Conservation (phyloP, 768 basidiomycete species). For the Psilocybe sp. region DNA sequence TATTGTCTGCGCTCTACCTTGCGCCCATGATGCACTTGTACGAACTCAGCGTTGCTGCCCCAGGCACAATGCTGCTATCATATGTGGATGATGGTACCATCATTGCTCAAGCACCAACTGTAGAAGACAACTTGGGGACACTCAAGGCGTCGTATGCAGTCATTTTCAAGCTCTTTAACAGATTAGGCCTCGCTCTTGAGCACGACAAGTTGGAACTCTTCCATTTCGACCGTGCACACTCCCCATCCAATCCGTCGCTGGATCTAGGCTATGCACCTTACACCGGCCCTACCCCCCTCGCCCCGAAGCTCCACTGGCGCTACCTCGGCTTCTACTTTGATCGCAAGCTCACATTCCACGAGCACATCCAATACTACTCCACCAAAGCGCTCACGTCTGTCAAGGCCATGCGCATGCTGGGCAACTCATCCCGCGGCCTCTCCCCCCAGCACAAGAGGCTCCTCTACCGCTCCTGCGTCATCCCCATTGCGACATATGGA, state of each 20-base stretch:
- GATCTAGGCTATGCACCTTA: conserved; percentile 3
- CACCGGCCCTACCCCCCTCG: background rate
- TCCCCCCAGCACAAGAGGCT: background rate
- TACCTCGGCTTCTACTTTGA: background rate
- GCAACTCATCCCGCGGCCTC: too few relatives aligned
- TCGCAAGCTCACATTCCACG: background rate
- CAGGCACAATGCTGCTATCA: too few relatives aligned
- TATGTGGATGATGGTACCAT: too few relatives aligned
- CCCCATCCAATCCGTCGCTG: background rate
- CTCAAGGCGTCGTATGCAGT: background rate
- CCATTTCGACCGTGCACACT: conserved; percentile 3
- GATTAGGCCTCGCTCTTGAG: background rate
- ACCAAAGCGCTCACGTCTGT: too few relatives aligned
- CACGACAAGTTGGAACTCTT: conserved; percentile 2
- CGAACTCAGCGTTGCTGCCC: too few relatives aligned
- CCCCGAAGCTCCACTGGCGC: background rate
- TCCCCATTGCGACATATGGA: background rate
- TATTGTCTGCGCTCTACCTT: background rate
- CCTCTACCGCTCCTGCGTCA: background rate
- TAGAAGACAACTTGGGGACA: too few relatives aligned
- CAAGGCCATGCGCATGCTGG: too few relatives aligned
- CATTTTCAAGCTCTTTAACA: background rate
- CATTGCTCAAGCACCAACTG: too few relatives aligned
- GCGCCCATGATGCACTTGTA: too few relatives aligned
- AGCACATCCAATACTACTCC: background rate